phyloP scores from a whole-genome alignment of 371 early-diverging fungal species.

The Rhizomucor pusillus region DNA sequence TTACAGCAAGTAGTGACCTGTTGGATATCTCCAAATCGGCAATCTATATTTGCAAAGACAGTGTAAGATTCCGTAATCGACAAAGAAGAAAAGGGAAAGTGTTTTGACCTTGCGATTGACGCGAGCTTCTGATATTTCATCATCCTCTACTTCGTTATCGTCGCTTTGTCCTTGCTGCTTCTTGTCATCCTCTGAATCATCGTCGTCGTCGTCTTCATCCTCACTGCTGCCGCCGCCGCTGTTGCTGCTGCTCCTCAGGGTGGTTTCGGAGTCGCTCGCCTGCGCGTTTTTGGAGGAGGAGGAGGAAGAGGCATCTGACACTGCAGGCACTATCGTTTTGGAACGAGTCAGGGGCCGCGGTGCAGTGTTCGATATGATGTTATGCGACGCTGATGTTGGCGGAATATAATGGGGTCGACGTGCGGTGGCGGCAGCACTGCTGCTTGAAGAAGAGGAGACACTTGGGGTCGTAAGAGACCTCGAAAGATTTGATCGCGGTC shows the following conservation, averaged over 20 bases:
- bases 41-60: slow-evolving; percentile 31
- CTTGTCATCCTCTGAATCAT: slow-evolving; percentile 23
- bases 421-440: background rate
- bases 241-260: background rate
- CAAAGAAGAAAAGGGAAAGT: background rate
- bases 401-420: background rate
- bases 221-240: background rate
- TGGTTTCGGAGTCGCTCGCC: background rate
- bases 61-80: background rate
- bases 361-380: background rate
- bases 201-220: slow-evolving; percentile 20
- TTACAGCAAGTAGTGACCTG: slow-evolving; percentile 44
- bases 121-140: slow-evolving; percentile 37
- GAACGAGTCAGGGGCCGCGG: background rate
- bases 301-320: no score
- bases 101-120: slow-evolving; percentile 38
- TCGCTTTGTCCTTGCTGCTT: slow-evolving; percentile 13
- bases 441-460: background rate
- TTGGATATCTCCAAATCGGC: slow-evolving; percentile 55
- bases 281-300: background rate
- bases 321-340: background rate
- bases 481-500: background rate
- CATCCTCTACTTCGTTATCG: slow-evolving; percentile 23
- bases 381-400: background rate
- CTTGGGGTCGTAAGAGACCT: background rate